Evolutionary conservation across 805 yeast genomes (phyloP), one percentile per base, ranked within the genome.

Genomic region (Lachancea meyersii): DNA sequence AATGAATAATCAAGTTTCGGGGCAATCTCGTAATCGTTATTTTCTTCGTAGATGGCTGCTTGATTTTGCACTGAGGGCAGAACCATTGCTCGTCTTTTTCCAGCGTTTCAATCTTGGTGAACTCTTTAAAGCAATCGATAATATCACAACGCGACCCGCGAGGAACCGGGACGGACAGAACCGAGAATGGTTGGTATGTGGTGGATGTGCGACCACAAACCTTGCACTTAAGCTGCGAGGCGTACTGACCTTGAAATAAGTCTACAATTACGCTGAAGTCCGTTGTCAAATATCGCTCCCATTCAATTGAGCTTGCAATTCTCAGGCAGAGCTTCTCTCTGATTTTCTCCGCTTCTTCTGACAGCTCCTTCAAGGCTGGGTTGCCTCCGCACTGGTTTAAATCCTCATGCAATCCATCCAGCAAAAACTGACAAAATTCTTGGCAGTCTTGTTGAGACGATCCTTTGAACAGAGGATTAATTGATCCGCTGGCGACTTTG

Each of bases 371-470:
- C 28, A 69, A 55, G 30, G 78, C 70, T 2, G 74, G 73, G 34
- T 72, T 75, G 18, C 66, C 69, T 5, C 86, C 86, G 53, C 73
- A 71, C 41, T 73, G 73, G 56, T 89, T 89, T 49, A 91, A 69
- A 63, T 91, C 97, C 61, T 91, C 97, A 58, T 91, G 97, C 28
- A 91, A 67, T 2, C 93, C 88, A 63, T 91, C 96, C 21, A 91
- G 68, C 24, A 91, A 62, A 71, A 85, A 91, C 23, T 94, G 89
- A 39, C 88, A 72, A 56, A 91, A 83, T 58, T 91, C 97, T 59
- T 89, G 96, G 1, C 96, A 85, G 58, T 91, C 97, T 56, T 91
- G 97, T 60, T 91, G 97, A 45, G 77, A 79, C 51, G 80, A 82
- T 2, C 86, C 94, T 0, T 81, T 75, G 66, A 88, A 91, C 71